Evolutionary conservation across 495 filamentous ascomycete genomes (phyloP).

Genomic region (Hypoxylon subgilvum): DNA sequence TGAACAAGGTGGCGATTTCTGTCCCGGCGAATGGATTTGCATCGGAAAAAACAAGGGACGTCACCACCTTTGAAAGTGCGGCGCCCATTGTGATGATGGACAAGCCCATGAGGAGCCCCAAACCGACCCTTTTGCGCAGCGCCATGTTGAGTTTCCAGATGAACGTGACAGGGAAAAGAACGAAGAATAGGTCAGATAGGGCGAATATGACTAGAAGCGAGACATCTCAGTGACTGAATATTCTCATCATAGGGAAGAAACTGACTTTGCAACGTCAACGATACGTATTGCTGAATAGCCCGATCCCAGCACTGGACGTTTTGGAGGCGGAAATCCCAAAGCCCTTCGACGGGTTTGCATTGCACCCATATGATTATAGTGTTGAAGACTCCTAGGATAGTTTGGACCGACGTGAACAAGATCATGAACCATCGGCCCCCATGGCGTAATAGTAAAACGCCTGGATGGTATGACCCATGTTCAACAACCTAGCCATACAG

Average conservation of each 20-base stretch:
- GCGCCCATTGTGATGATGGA: background rate
- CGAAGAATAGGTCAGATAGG: background rate
- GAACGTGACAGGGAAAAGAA: background rate
- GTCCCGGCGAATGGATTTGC: background rate
- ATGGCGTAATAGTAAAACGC: no score
- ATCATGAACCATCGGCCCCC: constrained; percentile 21
- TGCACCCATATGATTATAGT: background rate
- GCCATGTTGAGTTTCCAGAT: background rate
- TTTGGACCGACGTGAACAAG: constrained; percentile 5
- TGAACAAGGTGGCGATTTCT: background rate
- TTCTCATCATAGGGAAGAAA: background rate
- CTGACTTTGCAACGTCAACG: background rate
- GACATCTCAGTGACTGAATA: background rate
- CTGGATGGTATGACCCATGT: no score
- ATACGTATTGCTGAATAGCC: background rate
- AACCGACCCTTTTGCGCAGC: background rate
- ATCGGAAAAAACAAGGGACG: background rate
- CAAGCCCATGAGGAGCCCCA: background rate
- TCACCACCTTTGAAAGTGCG: background rate
- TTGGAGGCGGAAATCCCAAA: background rate
- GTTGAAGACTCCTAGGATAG: background rate
- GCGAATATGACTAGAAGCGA: background rate
- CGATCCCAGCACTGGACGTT: background rate
- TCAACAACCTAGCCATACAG: no score
- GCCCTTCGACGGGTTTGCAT: background rate